Percentiles rank a stretch among this genome's conserved stretches.
phyloP scores from a whole-genome alignment of 176 grass and related monocot genomes.

The Chrysopogon serrulatus region DNA sequence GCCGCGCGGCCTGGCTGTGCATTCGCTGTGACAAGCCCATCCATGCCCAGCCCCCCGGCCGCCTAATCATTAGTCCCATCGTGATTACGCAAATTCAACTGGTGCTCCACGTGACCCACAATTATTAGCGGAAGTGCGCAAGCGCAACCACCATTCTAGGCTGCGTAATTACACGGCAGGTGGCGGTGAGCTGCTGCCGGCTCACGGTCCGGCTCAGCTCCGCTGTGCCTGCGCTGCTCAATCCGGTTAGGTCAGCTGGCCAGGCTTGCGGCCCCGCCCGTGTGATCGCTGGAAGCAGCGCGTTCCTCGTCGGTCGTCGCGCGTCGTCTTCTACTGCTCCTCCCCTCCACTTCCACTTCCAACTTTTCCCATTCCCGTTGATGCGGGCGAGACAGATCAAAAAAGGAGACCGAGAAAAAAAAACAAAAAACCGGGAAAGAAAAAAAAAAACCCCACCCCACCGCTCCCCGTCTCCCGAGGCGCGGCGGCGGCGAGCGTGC shows the following conservation, averaged over 20 bases:
- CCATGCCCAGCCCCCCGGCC: no score
- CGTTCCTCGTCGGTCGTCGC: not conserved
- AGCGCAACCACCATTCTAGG: not conserved
- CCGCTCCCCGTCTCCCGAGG: conserved; percentile 10
- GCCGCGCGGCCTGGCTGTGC: not conserved
- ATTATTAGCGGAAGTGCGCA: not conserved
- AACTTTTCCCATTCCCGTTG: conserved; percentile 34
- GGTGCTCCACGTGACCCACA: not conserved
- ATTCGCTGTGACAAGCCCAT: not conserved
- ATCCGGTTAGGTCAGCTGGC: not conserved
- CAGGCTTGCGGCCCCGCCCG: not conserved
- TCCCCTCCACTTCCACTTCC: not conserved
- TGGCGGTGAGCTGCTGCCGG: not conserved
- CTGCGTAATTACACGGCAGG: not conserved
- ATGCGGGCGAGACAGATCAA: not conserved
- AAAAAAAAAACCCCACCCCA: not conserved
- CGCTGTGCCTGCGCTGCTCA: not conserved
- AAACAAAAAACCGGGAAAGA: not conserved
- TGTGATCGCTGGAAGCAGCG: not conserved
- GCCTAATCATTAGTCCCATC: not conserved
- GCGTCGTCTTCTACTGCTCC: not conserved
- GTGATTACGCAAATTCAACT: not conserved
- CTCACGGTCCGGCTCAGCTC: not conserved
- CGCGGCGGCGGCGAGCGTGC: conserved; percentile 10
- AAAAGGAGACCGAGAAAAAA: not conserved